Evolutionary conservation across 176 grass and related monocot genomes (phyloP), one percentile per base, ranked within the genome.

Genomic region (Aegilops tauschii): DNA sequence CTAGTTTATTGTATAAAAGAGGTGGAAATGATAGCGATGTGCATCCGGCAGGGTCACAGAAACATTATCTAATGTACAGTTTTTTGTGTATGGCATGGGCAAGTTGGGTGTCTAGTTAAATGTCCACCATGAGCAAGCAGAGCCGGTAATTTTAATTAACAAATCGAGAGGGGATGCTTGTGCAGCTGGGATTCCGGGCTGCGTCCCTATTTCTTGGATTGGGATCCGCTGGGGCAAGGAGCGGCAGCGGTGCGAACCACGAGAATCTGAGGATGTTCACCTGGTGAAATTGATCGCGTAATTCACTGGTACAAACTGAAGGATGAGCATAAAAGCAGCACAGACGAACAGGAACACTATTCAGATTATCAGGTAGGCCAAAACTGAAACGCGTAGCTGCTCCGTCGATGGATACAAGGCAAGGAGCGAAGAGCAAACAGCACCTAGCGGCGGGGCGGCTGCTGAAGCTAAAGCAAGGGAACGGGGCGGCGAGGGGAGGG

Each of bases 161-260:
- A 5, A 61, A 61, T 79, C 2, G 5, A 21, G 54, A 21, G 18
- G 29, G 29, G 89, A 84, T 29, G 80, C 85, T 78, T 78, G 25
- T 37, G 27, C 50, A 13, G 59, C 68, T 61, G 45, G 58, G 58
- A 69, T 52, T 80, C 85, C 61, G 59, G 44, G 84, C 76, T 36
- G 56, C 28, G n/a, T 40, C 39, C 75, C 89, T 44, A 2, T 75
- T 80, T 87, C 67, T 61, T 76, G 81, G 85, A 73, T 81, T 68
- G 61, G 76, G 85, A 83, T 81, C 59, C 12, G 13, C 4, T 16
- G 67, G 59, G 35, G 83, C 16, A 37, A 70, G 37, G 32, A 52
- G 40, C 40, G 36, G 62, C 62, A 4, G 34, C 21, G 2, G 44
- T 0, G 27, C 23, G 23, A 25, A 25, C 23, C 23, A 25, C 64